These are phyloP conservation scores for Hypomyces rosellus DNA, from an alignment of 2,329 filamentous ascomycete species.

Conservation along the genomic window DNA sequence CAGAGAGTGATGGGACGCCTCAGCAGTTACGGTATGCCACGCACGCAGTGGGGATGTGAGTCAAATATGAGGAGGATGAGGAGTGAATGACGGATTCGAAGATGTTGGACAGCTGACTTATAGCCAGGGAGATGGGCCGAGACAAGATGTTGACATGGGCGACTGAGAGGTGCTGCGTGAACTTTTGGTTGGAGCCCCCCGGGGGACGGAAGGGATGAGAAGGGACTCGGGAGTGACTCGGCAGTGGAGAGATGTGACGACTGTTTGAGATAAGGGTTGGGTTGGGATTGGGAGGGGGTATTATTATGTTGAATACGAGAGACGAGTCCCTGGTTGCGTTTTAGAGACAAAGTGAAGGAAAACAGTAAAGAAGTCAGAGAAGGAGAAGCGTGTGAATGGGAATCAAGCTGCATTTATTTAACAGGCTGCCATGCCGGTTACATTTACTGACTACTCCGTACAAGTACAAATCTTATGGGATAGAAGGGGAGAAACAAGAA, in stretches of 20 bases:
- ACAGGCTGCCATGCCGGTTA: constrained; percentile 2
- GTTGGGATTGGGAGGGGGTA: too few relatives aligned
- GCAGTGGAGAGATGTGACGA: not conserved
- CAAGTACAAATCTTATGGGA: too few relatives aligned
- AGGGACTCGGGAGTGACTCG: not conserved
- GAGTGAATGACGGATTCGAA: not conserved
- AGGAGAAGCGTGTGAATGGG: not conserved
- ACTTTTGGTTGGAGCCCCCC: too few relatives aligned
- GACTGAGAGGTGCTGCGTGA: not conserved
- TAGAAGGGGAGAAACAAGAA: not conserved
- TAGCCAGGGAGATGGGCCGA: not conserved
- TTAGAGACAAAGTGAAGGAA: not conserved
- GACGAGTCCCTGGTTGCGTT: not conserved
- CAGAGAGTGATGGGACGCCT: not conserved
- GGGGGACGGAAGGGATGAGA: not conserved
- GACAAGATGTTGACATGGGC: not conserved
- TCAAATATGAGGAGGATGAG: not conserved
- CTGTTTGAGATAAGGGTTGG: not conserved
- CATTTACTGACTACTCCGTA: not conserved
- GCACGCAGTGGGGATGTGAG: not conserved
- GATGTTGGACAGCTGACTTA: not conserved
- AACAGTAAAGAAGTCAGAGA: not conserved
- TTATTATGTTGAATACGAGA: not conserved
- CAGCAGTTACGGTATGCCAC: constrained; percentile 1
- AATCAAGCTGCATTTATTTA: constrained; percentile 8